A percentile compares a stretch with the other conserved stretches of the same genome.
These are phyloP conservation scores for Misopates orontium DNA, from an alignment of 257 asterid species.

Conservation along the genomic window DNA sequence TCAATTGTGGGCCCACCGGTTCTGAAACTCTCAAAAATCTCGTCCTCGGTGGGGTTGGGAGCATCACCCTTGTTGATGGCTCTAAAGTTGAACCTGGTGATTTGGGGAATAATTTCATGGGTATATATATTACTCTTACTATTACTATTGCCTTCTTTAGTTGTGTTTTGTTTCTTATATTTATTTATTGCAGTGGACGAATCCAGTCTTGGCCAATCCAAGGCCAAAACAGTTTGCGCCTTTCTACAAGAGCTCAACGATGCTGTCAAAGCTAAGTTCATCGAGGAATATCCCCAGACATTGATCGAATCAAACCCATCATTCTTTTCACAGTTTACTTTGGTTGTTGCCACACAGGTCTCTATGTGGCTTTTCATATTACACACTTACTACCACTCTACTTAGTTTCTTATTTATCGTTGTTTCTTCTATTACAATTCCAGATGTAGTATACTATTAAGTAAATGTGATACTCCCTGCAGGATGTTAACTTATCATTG, in stretches of 20 bases:
- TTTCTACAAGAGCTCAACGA: slow-evolving; percentile 96
- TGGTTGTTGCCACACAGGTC: slow-evolving; percentile 87
- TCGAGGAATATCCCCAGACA: slow-evolving; percentile 79
- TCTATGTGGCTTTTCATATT: slow-evolving; percentile 5
- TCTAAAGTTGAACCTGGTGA: slow-evolving; percentile 88
- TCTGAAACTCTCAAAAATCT: slow-evolving; percentile 90
- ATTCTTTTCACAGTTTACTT: slow-evolving; percentile 86
- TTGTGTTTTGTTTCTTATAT: background rate
- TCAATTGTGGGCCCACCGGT: slow-evolving; percentile 98
- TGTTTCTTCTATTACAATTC: background rate
- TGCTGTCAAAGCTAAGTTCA: slow-evolving; percentile 89
- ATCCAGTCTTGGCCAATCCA: slow-evolving; percentile 84
- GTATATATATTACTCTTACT: slow-evolving; percentile 33
- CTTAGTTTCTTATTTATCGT: background rate
- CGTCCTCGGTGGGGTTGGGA: slow-evolving; percentile 97
- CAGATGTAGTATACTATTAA: background rate
- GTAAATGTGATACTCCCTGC: background rate
- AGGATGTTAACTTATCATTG: background rate
- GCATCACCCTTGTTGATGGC: slow-evolving; percentile 95
- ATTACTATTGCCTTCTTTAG: background rate
- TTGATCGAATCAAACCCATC: slow-evolving; percentile 76
- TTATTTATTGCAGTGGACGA: slow-evolving; percentile 70
- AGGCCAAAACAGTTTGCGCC: slow-evolving; percentile 86
- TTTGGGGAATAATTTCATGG: slow-evolving; percentile 91
- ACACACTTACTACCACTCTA: background rate